Conservation (phyloP, 129 eudicot species). For the Flaveria bidentis region DNA sequence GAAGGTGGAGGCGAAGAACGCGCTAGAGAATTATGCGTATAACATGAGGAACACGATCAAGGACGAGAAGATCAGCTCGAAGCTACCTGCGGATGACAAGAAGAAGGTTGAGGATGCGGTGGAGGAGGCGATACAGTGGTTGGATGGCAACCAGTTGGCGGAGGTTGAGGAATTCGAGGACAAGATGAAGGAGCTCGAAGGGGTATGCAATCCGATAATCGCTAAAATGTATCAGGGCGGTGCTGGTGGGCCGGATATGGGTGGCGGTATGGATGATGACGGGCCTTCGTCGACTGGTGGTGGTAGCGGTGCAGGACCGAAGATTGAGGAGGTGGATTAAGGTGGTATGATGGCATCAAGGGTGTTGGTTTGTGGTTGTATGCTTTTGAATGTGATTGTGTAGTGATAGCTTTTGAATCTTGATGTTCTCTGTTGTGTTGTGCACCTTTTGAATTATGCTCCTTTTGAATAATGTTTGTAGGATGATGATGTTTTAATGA, state of each 20-base stretch:
- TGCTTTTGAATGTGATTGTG: not conserved
- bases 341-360: not conserved
- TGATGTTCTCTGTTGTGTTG: not conserved
- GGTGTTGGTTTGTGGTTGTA: not conserved
- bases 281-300: slow-evolving; percentile 31
- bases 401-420: not conserved
- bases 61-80: slow-evolving; percentile 73
- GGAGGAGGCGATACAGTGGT: slow-evolving; percentile 63
- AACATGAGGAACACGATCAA: slow-evolving; percentile 82
- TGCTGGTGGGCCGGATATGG: slow-evolving; percentile 46
- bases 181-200: slow-evolving; percentile 79
- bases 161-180: slow-evolving; percentile 82
- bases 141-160: slow-evolving; percentile 68
- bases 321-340: slow-evolving; percentile 86
- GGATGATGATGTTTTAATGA: not conserved
- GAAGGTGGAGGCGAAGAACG: slow-evolving; percentile 77
- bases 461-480: no score
- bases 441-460: not conserved
- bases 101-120: slow-evolving; percentile 80
- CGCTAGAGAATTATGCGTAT: slow-evolving; percentile 77
- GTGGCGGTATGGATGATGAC: slow-evolving; percentile 66
- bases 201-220: slow-evolving; percentile 73
- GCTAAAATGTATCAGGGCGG: slow-evolving; percentile 84
- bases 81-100: slow-evolving; percentile 59
- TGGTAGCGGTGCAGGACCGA: slow-evolving; percentile 61